Evolutionary conservation across 1,139 yeast genomes (phyloP), one percentile per base, ranked within the genome.

Genomic region (Blastobotrys malaysiensis): DNA sequence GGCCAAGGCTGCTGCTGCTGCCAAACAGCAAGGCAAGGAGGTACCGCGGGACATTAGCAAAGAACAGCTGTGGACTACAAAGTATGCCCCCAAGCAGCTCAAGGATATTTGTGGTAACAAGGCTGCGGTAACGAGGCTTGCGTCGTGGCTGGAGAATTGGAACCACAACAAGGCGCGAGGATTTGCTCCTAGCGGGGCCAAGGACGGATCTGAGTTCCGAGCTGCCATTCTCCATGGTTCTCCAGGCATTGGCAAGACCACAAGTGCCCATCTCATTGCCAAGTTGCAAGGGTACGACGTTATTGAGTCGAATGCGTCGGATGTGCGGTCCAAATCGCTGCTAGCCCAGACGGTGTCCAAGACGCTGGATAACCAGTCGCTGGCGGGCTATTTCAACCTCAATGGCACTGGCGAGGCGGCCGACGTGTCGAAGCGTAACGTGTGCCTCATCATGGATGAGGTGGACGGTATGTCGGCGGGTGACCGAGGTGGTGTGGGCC

Each of bases 401-500:
- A 47, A 47, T 16, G 52, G 52, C 3, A 68, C 73, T 36, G 71
- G 72, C 36, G 72, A 69, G 14, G 66, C 51, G 6, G 31, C 31
- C 45, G 55, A 49, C 13, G 55, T 52, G 9, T 45, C 51, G 9
- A 31, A 50, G 68, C 77, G 79, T 57, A 82, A 81, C 55, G 83
- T 91, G 62, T 90, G 91, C 52, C 78, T 93, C 51, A 86, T 95
- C 60, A 90, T 95, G 98, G 99, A 95, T 72, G 99, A 95, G 73
- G 99, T 95, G 31, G 99, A 95, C 70, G 99, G 99, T 62, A 93
- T 95, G 99, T 88, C 97, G 46, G 90, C 95, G 65, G 99, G 99
- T 60, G 99, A 95, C 70, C 85, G 95, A 64, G 99, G 99, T 59
- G 99, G 99, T 60, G 97, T 95, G 19, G 98, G 97, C 22, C 96